These are phyloP conservation scores for Logfia minima DNA, from an alignment of 129 eudicot genomes.

Conservation along the genomic window DNA sequence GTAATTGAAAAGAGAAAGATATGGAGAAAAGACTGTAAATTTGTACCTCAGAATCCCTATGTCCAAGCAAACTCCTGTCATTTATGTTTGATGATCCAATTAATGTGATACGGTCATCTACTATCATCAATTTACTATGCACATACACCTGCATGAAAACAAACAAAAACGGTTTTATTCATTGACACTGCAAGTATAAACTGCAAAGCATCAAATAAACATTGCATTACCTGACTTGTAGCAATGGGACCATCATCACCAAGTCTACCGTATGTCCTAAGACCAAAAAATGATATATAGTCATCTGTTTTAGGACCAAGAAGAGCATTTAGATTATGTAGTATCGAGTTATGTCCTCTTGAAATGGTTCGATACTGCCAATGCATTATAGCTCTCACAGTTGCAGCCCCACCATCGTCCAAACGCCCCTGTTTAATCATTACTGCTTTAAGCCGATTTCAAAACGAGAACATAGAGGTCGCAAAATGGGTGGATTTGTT, in stretches of 20 bases:
- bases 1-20: not conserved
- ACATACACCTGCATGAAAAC: conserved; percentile 68
- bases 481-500: not conserved
- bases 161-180: not conserved
- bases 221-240: conserved; percentile 78
- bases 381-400: conserved; percentile 97
- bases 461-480: not conserved
- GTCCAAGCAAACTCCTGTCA: conserved; percentile 95
- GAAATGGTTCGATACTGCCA: conserved; percentile 97
- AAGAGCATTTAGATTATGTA: conserved; percentile 56
- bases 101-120: conserved; percentile 77
- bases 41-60: conserved; percentile 95
- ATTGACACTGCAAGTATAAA: conserved; percentile 11
- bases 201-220: not conserved
- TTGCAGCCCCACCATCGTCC: conserved; percentile 97
- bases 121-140: conserved; percentile 90
- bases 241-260: conserved; percentile 70
- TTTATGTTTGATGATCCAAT: conserved; percentile 92
- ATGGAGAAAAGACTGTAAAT: not conserved
- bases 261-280: conserved; percentile 82
- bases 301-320: conserved; percentile 70
- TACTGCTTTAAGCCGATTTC: conserved; percentile 1
- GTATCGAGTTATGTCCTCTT: conserved; percentile 70
- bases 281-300: conserved; percentile 87
- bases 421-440: conserved; percentile 71